Conservation (phyloP, 257 asterid genomes). For the Marsdenia floribunda region DNA sequence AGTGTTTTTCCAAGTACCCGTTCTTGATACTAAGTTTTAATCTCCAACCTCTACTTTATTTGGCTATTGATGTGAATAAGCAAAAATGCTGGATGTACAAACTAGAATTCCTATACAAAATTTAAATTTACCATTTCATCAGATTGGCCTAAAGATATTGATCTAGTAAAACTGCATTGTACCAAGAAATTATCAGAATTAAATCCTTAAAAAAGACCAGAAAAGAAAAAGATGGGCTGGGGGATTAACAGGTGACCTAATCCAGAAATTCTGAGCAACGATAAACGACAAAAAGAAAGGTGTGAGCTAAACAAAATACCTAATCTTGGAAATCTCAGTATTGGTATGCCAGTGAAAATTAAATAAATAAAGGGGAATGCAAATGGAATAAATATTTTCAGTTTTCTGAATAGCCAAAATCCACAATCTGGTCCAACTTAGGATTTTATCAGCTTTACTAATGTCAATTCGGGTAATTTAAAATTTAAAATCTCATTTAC, state of each 20-base stretch:
- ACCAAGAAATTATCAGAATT: neutral
- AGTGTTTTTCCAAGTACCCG: neutral
- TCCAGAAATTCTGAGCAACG: too few relatives aligned
- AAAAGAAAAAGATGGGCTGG: neutral
- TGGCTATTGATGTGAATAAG: neutral
- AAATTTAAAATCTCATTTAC: neutral
- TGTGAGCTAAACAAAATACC: neutral
- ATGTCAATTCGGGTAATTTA: neutral
- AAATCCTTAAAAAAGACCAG: neutral
- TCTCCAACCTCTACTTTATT: neutral
- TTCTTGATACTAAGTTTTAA: neutral
- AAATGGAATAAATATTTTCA: neutral
- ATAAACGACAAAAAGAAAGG: too few relatives aligned
- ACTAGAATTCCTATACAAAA: neutral
- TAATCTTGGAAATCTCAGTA: neutral
- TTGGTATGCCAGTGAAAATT: neutral
- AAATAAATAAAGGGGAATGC: neutral
- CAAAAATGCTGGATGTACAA: neutral
- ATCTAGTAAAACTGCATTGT: neutral
- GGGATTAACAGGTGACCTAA: too few relatives aligned
- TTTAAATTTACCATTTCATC: neutral
- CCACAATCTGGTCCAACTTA: neutral
- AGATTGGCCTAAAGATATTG: neutral
- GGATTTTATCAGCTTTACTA: neutral
- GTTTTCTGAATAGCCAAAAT: neutral